Conservation (phyloP, 2,329 filamentous ascomycete genomes). For the Aspergillus melleus region DNA sequence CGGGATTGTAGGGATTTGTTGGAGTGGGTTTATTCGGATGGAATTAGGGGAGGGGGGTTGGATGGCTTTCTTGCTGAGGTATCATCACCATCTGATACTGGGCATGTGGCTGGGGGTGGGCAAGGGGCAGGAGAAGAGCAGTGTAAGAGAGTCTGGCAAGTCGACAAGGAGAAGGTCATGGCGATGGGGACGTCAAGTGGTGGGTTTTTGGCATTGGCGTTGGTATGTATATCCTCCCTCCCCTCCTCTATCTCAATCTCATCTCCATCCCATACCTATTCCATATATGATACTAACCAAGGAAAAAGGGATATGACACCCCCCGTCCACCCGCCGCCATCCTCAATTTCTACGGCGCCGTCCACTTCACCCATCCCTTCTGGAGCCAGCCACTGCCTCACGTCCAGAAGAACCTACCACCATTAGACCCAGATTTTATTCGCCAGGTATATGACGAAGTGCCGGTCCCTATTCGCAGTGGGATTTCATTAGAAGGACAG, state of each 20-base stretch:
- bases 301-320: conserved; percentile 38
- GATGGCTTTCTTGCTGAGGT: too few relatives aligned
- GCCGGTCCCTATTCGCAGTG: conserved; percentile 40
- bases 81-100: conserved; percentile 12
- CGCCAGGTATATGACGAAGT: conserved; percentile 37
- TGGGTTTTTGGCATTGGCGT: conserved; percentile 46
- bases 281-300: background rate
- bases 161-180: conserved; percentile 39
- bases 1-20: conserved; percentile 47
- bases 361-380: conserved; percentile 39
- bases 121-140: conserved; percentile 5
- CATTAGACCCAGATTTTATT: conserved; percentile 31
- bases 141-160: background rate
- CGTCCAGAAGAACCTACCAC: conserved; percentile 28
- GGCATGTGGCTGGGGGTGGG: background rate
- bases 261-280: too few relatives aligned
- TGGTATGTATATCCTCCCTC: conserved; percentile 26
- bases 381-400: conserved; percentile 38
- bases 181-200: conserved; percentile 53
- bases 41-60: conserved; percentile 26
- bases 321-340: conserved; percentile 40
- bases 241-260: too few relatives aligned
- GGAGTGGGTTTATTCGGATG: conserved; percentile 40
- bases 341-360: conserved; percentile 45
- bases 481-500: conserved; percentile 47